Evolutionary conservation across 129 eudicot species (phyloP).

Genomic region (Ambrosia trifida): DNA sequence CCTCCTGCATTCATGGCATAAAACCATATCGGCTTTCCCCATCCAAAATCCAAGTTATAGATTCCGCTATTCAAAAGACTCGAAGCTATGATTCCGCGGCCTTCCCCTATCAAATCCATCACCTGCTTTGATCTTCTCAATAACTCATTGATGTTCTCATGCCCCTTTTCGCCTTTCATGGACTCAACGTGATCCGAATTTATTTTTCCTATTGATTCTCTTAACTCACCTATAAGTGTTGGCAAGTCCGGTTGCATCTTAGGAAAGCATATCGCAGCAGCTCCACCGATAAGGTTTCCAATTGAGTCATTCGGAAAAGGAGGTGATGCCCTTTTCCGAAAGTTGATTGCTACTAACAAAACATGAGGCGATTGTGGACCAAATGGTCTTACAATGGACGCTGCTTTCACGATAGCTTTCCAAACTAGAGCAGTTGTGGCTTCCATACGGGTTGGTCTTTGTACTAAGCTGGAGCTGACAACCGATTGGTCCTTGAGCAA

Average conservation of each 20-base stretch:
- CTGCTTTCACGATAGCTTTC: not conserved
- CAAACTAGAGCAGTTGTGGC: not conserved
- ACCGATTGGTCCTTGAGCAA: not conserved
- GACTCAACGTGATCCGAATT: not conserved
- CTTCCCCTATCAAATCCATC: not conserved
- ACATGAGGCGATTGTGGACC: not conserved
- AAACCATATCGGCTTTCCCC: slow-evolving; percentile 15
- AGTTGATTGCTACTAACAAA: not conserved
- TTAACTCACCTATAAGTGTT: not conserved
- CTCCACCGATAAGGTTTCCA: not conserved
- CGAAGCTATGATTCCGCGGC: not conserved
- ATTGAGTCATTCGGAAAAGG: not conserved
- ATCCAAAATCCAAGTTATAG: not conserved
- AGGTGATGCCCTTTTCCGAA: not conserved
- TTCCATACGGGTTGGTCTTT: not conserved
- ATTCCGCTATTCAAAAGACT: not conserved
- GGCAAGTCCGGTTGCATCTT: not conserved
- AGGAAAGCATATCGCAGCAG: not conserved
- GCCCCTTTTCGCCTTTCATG: not conserved
- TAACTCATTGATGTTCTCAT: not conserved
- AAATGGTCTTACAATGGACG: not conserved
- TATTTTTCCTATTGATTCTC: not conserved
- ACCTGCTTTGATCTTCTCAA: not conserved
- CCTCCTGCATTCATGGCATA: not conserved
- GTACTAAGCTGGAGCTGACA: not conserved